These are phyloP conservation scores for Fragilaria radians DNA, from an alignment of 108 stramenopile genomes.

Conservation along the genomic window DNA sequence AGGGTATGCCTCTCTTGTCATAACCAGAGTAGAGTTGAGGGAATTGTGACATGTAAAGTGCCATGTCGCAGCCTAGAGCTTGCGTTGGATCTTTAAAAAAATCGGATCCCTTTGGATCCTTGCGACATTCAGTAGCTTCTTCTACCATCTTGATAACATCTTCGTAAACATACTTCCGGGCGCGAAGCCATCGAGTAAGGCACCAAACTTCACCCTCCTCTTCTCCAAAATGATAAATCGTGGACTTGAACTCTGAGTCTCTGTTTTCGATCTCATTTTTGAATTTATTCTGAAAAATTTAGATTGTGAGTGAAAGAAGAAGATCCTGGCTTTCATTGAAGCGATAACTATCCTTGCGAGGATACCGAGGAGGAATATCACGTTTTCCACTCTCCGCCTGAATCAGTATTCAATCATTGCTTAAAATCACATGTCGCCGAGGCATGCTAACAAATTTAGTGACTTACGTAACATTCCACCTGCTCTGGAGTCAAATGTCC, in stretches of 20 bases:
- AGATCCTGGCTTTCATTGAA: no score
- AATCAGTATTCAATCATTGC: no score
- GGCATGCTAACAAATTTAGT: no score
- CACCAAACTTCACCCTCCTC: slow-evolving; percentile 46
- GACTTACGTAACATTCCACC: slow-evolving; percentile 12
- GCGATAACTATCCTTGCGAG: no score
- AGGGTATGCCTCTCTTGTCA: slow-evolving; percentile 66
- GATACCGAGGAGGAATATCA: no score
- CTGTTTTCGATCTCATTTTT: slow-evolving; percentile 39
- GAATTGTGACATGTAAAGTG: slow-evolving; percentile 64
- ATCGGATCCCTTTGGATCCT: slow-evolving; percentile 45
- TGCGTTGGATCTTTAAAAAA: slow-evolving; percentile 65
- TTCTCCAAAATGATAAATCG: slow-evolving; percentile 44
- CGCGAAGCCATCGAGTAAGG: slow-evolving; percentile 51
- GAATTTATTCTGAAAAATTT: slow-evolving; percentile 41
- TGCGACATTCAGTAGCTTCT: slow-evolving; percentile 60
- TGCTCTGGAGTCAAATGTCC: slow-evolving; percentile 41
- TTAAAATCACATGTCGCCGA: no score
- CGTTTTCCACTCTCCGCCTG: no score
- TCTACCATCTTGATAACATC: slow-evolving; percentile 80
- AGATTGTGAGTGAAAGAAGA: no score
- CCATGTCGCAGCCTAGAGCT: slow-evolving; percentile 62
- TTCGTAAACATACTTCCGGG: slow-evolving; percentile 49
- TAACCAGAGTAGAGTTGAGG: slow-evolving; percentile 74
- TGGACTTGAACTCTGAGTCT: slow-evolving; percentile 33